A percentile compares a stretch with the other conserved stretches of the same genome.
Evolutionary conservation across 768 basidiomycete species (phyloP).

Genomic region (Porpolomopsis calyptriformis): DNA sequence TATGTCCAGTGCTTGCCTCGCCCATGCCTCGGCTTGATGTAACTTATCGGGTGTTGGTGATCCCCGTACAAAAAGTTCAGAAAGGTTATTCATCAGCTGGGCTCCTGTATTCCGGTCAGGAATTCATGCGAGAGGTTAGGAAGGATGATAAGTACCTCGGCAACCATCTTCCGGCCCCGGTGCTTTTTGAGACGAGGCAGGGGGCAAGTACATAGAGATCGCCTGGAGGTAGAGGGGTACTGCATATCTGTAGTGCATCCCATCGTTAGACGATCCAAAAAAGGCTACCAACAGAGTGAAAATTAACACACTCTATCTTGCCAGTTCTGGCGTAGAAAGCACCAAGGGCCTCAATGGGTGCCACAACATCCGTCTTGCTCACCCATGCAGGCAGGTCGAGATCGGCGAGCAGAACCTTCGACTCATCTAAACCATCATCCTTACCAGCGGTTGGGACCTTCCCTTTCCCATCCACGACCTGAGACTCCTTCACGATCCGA

Average conservation of each 20-base stretch:
- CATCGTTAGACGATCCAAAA: background rate
- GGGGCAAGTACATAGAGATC: constrained; percentile 48
- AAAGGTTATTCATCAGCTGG: constrained; percentile 36
- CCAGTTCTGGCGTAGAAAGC: constrained; percentile 47
- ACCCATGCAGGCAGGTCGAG: constrained; percentile 54
- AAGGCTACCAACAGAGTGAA: background rate
- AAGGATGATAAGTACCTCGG: constrained; percentile 32
- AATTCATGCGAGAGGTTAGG: constrained; percentile 1
- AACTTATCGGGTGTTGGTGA: constrained; percentile 22
- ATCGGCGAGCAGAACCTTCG: constrained; percentile 31
- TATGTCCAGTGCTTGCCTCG: constrained; percentile 34
- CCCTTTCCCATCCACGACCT: constrained; percentile 9
- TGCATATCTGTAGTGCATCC: constrained; percentile 37
- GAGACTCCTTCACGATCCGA: constrained; percentile 21
- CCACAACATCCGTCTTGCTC: constrained; percentile 46
- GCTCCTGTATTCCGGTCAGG: constrained; percentile 22
- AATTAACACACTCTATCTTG: constrained; percentile 40
- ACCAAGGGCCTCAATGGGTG: constrained; percentile 59
- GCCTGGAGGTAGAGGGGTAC: constrained; percentile 53
- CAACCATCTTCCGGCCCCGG: constrained; percentile 42
- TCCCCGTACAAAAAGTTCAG: constrained; percentile 31
- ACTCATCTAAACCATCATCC: background rate
- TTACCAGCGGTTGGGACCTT: constrained; percentile 1
- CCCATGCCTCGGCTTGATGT: constrained; percentile 51
- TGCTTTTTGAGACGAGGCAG: constrained; percentile 24